These are phyloP conservation scores for Arbutus unedo DNA, from an alignment of 148 eudicot genomes.

Conservation along the genomic window DNA sequence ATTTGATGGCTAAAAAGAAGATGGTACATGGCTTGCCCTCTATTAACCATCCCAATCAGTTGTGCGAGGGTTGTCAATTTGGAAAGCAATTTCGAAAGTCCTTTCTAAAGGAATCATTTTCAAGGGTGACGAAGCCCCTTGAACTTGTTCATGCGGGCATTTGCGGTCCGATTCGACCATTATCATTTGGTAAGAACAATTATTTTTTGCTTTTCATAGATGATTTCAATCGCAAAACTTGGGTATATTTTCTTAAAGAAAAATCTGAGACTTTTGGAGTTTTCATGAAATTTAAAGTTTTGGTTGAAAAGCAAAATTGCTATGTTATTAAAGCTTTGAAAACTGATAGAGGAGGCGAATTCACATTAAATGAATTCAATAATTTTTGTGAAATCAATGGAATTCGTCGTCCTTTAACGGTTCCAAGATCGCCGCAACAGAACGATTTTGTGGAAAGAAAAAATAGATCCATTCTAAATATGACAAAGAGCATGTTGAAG, in stretches of 20 bases:
- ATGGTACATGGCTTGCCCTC: no score
- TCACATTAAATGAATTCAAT: no score
- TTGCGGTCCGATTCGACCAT: background rate
- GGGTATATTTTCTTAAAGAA: no score
- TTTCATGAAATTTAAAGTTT: no score
- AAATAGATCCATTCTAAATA: background rate
- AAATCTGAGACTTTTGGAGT: background rate
- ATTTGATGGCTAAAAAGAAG: background rate
- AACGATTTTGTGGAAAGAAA: background rate
- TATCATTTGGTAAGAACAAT: background rate
- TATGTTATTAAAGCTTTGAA: no score
- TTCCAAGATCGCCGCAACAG: background rate
- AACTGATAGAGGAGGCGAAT: no score
- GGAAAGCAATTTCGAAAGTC: background rate
- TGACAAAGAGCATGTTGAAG: background rate
- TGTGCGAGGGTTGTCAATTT: background rate
- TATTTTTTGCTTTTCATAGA: background rate
- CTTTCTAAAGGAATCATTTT: background rate
- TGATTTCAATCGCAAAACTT: no score
- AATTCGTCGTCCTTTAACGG: background rate
- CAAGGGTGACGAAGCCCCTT: background rate
- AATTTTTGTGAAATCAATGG: background rate
- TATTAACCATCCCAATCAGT: background rate
- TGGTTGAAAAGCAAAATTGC: no score
- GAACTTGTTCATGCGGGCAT: background rate